Percentiles rank a stretch among this genome's conserved stretches.
Evolutionary conservation across 2,329 filamentous ascomycete species (phyloP).

Genomic region (Fusarium phyllophilum): DNA sequence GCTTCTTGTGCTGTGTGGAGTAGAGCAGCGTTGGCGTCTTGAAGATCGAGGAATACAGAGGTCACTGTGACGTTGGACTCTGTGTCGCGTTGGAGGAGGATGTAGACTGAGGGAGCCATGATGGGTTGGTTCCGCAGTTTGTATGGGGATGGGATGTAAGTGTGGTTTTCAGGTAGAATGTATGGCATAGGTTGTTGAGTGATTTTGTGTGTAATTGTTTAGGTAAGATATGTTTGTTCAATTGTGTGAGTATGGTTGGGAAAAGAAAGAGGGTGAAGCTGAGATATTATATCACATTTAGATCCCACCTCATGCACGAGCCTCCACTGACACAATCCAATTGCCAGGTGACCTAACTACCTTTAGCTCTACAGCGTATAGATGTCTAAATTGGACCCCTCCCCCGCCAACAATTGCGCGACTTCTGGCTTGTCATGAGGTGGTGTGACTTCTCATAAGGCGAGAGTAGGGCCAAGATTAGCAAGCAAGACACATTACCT

Average conservation of each 20-base stretch:
- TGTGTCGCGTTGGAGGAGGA: conserved; percentile 48
- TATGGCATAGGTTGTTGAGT: conserved; percentile 16
- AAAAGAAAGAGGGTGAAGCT: conserved; percentile 12
- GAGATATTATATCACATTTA: conserved; percentile 42
- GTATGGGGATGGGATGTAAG: conserved; percentile 23
- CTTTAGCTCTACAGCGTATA: not conserved
- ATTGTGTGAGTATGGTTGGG: not conserved
- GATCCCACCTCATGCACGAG: conserved; percentile 25
- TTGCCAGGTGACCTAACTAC: conserved; percentile 25
- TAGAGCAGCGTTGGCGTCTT: conserved; percentile 51
- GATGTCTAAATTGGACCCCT: not conserved
- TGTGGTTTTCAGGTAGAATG: conserved; percentile 1
- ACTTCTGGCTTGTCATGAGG: conserved; percentile 30
- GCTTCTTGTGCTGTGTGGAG: conserved; percentile 44
- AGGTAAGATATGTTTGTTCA: not conserved
- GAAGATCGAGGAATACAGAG: conserved; percentile 48
- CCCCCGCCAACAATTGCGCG: conserved; percentile 27
- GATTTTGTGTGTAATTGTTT: not conserved
- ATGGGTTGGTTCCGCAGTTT: conserved; percentile 15
- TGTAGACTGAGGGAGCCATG: conserved; percentile 46
- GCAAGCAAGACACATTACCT: not conserved
- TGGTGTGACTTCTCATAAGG: conserved; percentile 35
- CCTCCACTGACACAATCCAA: conserved; percentile 31
- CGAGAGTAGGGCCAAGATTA: not conserved
- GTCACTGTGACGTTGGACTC: conserved; percentile 41